phyloP scores from a whole-genome alignment of 768 basidiomycete species.

The Lactarius sp. region DNA sequence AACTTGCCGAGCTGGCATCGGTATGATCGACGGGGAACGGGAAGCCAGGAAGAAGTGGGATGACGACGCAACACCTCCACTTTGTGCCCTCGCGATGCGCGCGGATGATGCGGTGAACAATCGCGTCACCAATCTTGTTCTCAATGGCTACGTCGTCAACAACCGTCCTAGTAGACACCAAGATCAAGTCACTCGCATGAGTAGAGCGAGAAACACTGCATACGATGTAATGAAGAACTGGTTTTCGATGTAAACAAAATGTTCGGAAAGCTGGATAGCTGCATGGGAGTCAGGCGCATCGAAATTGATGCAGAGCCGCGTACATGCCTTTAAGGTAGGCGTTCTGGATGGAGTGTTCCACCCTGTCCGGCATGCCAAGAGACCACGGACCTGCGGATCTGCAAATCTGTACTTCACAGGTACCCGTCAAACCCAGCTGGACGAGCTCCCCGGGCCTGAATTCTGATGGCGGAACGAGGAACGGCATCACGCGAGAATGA shows the following conservation, averaged over 20 bases:
- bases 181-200: background rate
- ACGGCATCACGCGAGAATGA: conserved; percentile 88
- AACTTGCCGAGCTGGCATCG: conserved; percentile 83
- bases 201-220: conserved; percentile 29
- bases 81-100: conserved; percentile 75
- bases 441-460: conserved; percentile 78
- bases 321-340: conserved; percentile 80
- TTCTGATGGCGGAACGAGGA: conserved; percentile 89
- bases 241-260: conserved; percentile 98
- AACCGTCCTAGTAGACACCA: conserved; percentile 50
- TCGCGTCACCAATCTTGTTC: conserved; percentile 91
- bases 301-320: background rate
- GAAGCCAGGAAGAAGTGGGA: conserved; percentile 92
- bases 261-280: conserved; percentile 92
- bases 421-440: conserved; percentile 81
- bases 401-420: conserved; percentile 96
- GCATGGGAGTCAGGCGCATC: background rate
- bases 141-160: conserved; percentile 84
- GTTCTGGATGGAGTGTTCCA: conserved; percentile 91
- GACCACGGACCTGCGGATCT: conserved; percentile 97
- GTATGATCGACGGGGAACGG: conserved; percentile 88
- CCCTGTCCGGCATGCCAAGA: conserved; percentile 76
- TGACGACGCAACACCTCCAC: conserved; percentile 91
- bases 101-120: conserved; percentile 85
- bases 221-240: conserved; percentile 90